Conservation (phyloP, 164 flowering plant species). For the Aristolochia fimbriata region DNA sequence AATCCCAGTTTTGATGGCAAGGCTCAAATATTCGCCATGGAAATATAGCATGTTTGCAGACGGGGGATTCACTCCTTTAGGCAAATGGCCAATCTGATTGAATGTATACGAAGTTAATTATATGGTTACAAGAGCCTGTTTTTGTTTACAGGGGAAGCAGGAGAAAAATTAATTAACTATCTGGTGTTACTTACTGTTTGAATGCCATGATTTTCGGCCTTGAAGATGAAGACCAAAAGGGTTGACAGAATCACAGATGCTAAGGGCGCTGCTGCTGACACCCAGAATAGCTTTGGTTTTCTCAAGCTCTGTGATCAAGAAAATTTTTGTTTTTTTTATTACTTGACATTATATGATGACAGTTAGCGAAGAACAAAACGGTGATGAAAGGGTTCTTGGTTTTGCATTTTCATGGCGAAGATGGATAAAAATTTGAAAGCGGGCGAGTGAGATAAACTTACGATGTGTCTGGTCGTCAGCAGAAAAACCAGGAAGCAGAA, state of each 20-base stretch:
- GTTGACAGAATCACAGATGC: slow-evolving; percentile 55
- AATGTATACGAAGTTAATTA: not conserved
- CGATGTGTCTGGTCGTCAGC: slow-evolving; percentile 35
- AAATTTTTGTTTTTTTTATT: not conserved
- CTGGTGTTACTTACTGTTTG: slow-evolving; percentile 20
- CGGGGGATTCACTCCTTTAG: slow-evolving; percentile 60
- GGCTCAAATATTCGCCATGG: slow-evolving; percentile 21
- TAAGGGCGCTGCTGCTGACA: slow-evolving; percentile 71
- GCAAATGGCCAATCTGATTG: slow-evolving; percentile 58
- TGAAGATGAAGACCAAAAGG: slow-evolving; percentile 29
- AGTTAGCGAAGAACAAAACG: not conserved
- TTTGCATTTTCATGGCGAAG: not conserved
- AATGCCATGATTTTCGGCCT: slow-evolving; percentile 36
- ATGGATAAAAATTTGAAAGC: not conserved
- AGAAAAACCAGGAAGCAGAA: slow-evolving; percentile 33
- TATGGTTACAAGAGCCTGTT: not conserved
- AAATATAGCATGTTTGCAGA: slow-evolving; percentile 44
- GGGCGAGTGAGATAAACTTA: slow-evolving; percentile 14
- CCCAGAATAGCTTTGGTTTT: slow-evolving; percentile 61
- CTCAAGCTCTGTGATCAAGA: slow-evolving; percentile 33
- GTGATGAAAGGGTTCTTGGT: not conserved
- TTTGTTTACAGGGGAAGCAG: not conserved
- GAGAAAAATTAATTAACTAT: no score
- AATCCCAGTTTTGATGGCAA: slow-evolving; percentile 45
- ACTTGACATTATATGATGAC: not conserved